Evolutionary conservation across 78 protist species (phyloP).

Genomic region (Guillardia theta): DNA sequence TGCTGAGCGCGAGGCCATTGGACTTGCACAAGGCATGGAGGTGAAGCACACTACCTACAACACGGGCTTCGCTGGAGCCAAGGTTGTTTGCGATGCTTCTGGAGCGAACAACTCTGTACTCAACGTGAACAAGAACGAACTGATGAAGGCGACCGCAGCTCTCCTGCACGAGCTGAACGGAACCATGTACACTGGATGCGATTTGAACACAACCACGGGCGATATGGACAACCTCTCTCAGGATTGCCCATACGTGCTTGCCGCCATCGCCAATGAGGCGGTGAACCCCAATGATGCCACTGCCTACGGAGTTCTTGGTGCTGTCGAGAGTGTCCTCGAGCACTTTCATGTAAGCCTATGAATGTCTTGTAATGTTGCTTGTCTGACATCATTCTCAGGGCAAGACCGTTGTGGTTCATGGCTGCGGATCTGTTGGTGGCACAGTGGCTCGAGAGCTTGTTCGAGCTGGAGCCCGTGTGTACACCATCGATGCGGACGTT

Average conservation of each 20-base stretch:
- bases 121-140: not conserved
- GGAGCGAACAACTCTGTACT: no score
- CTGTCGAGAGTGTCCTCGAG: not conserved
- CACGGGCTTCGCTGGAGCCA: slow-evolving; percentile 34
- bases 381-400: not conserved
- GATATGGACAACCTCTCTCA: slow-evolving; percentile 23
- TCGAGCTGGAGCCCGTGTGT: not conserved
- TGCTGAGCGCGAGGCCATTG: not conserved
- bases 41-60: not conserved
- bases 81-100: not conserved
- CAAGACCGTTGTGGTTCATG: slow-evolving; percentile 2
- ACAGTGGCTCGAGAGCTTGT: not conserved
- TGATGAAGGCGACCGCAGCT: not conserved
- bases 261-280: slow-evolving; percentile 25
- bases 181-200: slow-evolving; percentile 19
- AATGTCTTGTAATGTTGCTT: no score
- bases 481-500: not conserved
- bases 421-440: slow-evolving; percentile 24
- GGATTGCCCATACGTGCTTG: not conserved
- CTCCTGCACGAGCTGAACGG: not conserved
- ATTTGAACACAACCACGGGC: not conserved
- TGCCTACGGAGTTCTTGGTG: slow-evolving; percentile 30
- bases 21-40: slow-evolving; percentile 25
- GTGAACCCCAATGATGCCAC: slow-evolving; percentile 20
- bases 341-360: no score